phyloP scores from a whole-genome alignment of 768 basidiomycete genomes.

The Coprinopsis strossmayeri region DNA sequence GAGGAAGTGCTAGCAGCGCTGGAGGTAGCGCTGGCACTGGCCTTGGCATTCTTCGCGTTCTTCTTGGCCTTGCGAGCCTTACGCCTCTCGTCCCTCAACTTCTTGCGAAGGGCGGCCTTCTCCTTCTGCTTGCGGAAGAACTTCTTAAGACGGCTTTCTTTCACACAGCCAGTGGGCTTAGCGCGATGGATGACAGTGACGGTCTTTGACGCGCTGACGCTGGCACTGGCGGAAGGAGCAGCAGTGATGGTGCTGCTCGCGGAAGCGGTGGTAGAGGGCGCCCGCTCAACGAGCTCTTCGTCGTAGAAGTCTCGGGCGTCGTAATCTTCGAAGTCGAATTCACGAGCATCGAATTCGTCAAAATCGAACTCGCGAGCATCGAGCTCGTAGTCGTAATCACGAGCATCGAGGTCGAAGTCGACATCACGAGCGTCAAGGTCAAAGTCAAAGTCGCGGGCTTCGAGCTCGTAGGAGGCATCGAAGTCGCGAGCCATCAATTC shows the following conservation, averaged over 20 bases:
- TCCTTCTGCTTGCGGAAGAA: not conserved
- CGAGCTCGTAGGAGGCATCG: conserved; percentile 14
- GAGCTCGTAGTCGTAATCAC: conserved; percentile 11
- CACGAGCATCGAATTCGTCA: conserved; percentile 19
- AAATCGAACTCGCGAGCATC: conserved; percentile 17
- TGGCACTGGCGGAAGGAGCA: conserved; percentile 8
- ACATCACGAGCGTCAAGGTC: conserved; percentile 7
- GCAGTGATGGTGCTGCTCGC: conserved; percentile 12
- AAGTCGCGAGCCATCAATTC: conserved; percentile 18
- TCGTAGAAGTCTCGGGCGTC: conserved; percentile 17
- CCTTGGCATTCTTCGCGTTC: not conserved
- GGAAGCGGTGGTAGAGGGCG: conserved; percentile 3
- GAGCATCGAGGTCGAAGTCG: conserved; percentile 9
- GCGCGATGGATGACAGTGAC: conserved; percentile 7
- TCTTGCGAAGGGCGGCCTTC: not conserved
- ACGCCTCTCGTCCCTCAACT: not conserved
- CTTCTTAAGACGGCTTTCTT: not conserved
- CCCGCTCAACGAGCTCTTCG: conserved; percentile 16
- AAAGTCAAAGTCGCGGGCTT: conserved; percentile 17
- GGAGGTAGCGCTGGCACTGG: not conserved
- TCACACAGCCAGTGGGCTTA: not conserved
- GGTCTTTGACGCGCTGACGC: conserved; percentile 11
- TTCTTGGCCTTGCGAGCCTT: not conserved
- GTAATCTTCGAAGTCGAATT: conserved; percentile 14
- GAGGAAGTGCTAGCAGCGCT: not conserved